Percentiles rank a stretch among this genome's conserved stretches.
Evolutionary conservation across 345 rosid genomes (phyloP).

Genomic region (Diplotaxis tenuifolia): DNA sequence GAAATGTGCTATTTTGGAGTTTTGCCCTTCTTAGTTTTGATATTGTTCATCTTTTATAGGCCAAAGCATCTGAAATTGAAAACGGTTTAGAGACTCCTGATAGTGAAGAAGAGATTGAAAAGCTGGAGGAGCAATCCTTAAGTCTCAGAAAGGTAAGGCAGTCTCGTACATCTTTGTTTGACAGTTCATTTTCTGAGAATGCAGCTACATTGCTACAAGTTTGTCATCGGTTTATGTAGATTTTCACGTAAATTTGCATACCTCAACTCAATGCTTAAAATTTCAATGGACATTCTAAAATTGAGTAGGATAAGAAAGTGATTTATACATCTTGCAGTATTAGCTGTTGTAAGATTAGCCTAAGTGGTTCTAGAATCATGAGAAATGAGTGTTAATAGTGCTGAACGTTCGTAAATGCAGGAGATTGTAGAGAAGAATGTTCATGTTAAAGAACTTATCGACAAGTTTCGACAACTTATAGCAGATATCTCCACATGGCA

Average conservation of each 20-base stretch:
- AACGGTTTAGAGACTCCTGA: constrained; percentile 41
- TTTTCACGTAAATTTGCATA: too few species aligned
- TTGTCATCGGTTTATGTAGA: neutral
- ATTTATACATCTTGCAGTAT: too few species aligned
- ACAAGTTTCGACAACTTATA: constrained; percentile 71
- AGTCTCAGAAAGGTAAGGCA: constrained; percentile 64
- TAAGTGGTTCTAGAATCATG: constrained; percentile 7
- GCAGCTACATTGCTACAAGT: neutral
- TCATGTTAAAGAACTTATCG: constrained; percentile 67
- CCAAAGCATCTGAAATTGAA: constrained; percentile 50
- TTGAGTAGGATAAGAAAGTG: neutral
- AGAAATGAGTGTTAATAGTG: neutral
- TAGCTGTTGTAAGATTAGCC: neutral
- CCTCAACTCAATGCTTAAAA: too few species aligned
- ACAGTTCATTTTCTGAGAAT: neutral
- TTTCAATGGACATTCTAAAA: neutral
- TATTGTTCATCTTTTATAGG: constrained; percentile 38
- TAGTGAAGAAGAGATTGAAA: constrained; percentile 60
- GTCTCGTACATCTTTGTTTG: neutral
- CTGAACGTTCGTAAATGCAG: constrained; percentile 38
- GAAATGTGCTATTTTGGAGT: too few species aligned
- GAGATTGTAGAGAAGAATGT: constrained; percentile 77
- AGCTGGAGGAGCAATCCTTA: constrained; percentile 68
- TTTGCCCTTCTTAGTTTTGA: too few species aligned
- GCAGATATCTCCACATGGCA: constrained; percentile 87